These are phyloP conservation scores for Zelonia costaricensis DNA, from an alignment of 208 protist species.

Conservation along the genomic window DNA sequence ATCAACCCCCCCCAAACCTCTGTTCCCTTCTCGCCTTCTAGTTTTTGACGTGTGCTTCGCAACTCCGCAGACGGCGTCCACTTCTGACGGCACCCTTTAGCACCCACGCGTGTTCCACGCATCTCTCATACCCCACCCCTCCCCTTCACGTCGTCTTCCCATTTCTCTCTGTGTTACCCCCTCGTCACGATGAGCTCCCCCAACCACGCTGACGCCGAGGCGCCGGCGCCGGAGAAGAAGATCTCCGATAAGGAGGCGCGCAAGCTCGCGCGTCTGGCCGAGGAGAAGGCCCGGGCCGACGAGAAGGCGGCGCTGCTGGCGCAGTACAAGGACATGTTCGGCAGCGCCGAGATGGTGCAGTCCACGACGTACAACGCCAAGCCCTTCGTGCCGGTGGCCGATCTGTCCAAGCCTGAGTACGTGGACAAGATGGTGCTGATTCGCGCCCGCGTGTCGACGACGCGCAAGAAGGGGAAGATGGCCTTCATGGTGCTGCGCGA, in stretches of 20 bases:
- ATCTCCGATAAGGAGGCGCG: slow-evolving; percentile 82
- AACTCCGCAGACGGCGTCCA: too few species aligned
- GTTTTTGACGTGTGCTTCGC: too few species aligned
- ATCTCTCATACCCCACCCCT: background rate
- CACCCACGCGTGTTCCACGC: background rate
- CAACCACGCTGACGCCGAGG: slow-evolving; percentile 26
- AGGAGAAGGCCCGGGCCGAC: slow-evolving; percentile 79
- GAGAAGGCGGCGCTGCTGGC: slow-evolving; percentile 83
- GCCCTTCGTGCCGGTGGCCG: slow-evolving; percentile 47
- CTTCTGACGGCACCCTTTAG: too few species aligned
- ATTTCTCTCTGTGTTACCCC: slow-evolving; percentile 5
- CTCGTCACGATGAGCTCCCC: slow-evolving; percentile 22
- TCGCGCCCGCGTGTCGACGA: slow-evolving; percentile 86
- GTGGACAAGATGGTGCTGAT: slow-evolving; percentile 63
- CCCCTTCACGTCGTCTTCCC: background rate
- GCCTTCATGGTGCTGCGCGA: slow-evolving; percentile 92
- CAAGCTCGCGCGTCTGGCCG: slow-evolving; percentile 79
- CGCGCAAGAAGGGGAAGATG: slow-evolving; percentile 92
- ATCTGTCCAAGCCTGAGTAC: slow-evolving; percentile 38
- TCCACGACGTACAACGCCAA: slow-evolving; percentile 67
- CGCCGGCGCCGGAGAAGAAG: slow-evolving; percentile 34
- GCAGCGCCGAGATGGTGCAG: slow-evolving; percentile 70
- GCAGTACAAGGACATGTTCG: slow-evolving; percentile 82
- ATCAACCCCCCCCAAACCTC: too few species aligned
- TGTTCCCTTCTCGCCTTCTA: too few species aligned